Base-by-base conservation (phyloP, 1,139 yeast genomes). In the Hansenula sp. region DNA sequence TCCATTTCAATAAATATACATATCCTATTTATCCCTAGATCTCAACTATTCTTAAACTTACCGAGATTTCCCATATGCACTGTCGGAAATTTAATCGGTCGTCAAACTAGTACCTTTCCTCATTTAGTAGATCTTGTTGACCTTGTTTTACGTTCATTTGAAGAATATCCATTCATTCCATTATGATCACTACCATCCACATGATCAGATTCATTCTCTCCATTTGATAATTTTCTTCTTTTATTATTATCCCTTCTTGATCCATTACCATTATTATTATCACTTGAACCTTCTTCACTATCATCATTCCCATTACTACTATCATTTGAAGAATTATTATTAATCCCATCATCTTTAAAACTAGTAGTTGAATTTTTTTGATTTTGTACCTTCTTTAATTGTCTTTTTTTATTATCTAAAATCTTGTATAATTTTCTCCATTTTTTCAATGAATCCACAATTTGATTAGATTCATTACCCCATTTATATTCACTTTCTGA, bases 401-500 rank as follows among this genome's bases (percentile, higher is more conserved):
- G 53, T 29, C 49, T 44, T 38, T 51, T 52, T 36, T 47, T 44
- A 20, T 37, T 40, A 19, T 54, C 57, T 29, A 54, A 37, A 7
- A 42, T 38, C 34, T 48, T 47, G 39, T 49, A 52, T 8, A 46
- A 28, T 26, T 36, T 41, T 26, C 50, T 38, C 52, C 53, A 51
- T 12, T 32, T 36, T 31, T 32, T 42, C 14, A 53, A 38, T 4
- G 43, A 21, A 14, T 40, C 42, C 4, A 38, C 46, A 2, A 50
- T 21, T n/a, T 37, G 40, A 16, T 33, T 12, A 4, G 47, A 47
- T 11, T 44, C 42, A 11, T 40, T 19, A 13, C 21, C 28, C 56
- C 56, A 51, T 27, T 40, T 11, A 12, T 3, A n/a, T 31, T 48
- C 51, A 4, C 33, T 35, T 13, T 42, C 41, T 3, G 14, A 5